phyloP scores from a whole-genome alignment of 2,329 filamentous ascomycete genomes.

The Albifimbria verrucaria region DNA sequence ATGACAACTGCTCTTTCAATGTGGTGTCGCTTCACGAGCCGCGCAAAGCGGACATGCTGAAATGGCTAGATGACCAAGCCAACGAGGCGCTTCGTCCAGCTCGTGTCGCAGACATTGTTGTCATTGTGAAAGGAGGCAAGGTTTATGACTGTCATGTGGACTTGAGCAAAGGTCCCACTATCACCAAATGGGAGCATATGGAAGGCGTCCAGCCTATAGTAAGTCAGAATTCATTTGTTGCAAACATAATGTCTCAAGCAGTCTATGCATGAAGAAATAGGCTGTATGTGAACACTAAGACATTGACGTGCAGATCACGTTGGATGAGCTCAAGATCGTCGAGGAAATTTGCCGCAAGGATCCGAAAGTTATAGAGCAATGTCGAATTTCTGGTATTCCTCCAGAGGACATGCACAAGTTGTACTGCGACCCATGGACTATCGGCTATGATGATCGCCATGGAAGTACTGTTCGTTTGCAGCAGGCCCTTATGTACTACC shows the following conservation, averaged over 20 bases:
- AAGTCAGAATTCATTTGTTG: constrained; percentile 19
- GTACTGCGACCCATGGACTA: constrained; percentile 95
- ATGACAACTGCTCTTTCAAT: constrained; percentile 77
- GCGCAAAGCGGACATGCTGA: constrained; percentile 77
- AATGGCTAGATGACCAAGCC: constrained; percentile 68
- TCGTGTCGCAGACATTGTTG: constrained; percentile 78
- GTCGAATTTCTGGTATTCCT: constrained; percentile 75
- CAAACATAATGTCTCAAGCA: not conserved
- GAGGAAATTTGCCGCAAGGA: constrained; percentile 75
- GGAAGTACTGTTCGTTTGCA: constrained; percentile 76
- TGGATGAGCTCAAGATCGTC: constrained; percentile 82
- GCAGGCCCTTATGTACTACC: constrained; percentile 94
- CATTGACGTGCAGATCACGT: constrained; percentile 62
- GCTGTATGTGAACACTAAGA: constrained; percentile 13
- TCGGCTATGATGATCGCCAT: constrained; percentile 89
- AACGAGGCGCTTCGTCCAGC: constrained; percentile 58
- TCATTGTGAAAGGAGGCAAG: constrained; percentile 73
- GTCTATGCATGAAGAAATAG: no score
- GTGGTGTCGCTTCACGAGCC: constrained; percentile 82
- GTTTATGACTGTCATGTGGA: constrained; percentile 83
- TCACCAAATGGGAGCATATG: constrained; percentile 71
- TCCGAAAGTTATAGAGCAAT: constrained; percentile 87
- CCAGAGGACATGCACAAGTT: constrained; percentile 89
- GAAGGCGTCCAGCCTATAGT: constrained; percentile 79
- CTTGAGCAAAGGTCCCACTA: constrained; percentile 52